phyloP scores from a whole-genome alignment of 2,329 filamentous ascomycete species.

The Tetracladium maxilliforme region DNA sequence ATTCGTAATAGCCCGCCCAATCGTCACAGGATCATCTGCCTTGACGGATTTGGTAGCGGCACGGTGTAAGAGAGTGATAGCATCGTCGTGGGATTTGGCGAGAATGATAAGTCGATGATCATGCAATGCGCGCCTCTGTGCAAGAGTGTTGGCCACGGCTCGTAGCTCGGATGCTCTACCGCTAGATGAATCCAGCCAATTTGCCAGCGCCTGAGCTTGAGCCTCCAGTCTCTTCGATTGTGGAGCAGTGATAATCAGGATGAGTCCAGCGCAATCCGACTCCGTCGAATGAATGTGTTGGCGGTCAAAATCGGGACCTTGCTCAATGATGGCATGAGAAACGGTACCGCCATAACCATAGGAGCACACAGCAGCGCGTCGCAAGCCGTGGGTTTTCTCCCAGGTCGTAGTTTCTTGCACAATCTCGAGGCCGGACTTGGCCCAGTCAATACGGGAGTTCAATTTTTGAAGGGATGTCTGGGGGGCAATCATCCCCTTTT shows the following conservation, averaged over 20 bases:
- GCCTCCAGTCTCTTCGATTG: slow-evolving; percentile 15
- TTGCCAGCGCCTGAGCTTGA: slow-evolving; percentile 8
- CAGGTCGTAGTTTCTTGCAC: no score
- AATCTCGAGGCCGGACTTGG: no score
- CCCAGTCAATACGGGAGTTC: no score
- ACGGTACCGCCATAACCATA: slow-evolving; percentile 19
- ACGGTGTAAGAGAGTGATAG: no score
- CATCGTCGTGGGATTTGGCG: no score
- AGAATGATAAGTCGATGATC: no score
- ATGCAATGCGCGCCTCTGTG: no score
- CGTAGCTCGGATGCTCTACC: slow-evolving; percentile 13
- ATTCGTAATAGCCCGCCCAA: slow-evolving; percentile 8
- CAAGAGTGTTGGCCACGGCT: slow-evolving; percentile 17
- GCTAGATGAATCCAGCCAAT: slow-evolving; percentile 11
- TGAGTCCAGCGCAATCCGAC: slow-evolving; percentile 1
- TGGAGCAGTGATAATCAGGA: slow-evolving; percentile 14
- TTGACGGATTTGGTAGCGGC: no score
- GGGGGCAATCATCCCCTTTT: slow-evolving; percentile 6
- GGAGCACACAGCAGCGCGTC: slow-evolving; percentile 13
- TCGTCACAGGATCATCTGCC: slow-evolving; percentile 8
- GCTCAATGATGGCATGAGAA: slow-evolving; percentile 16
- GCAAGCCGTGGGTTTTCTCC: no score
- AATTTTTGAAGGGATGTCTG: no score
- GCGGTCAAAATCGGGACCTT: slow-evolving; percentile 1
- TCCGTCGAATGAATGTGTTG: no score